Evolutionary conservation across 805 yeast species (phyloP).

Genomic region (Sungouiella blattae): DNA sequence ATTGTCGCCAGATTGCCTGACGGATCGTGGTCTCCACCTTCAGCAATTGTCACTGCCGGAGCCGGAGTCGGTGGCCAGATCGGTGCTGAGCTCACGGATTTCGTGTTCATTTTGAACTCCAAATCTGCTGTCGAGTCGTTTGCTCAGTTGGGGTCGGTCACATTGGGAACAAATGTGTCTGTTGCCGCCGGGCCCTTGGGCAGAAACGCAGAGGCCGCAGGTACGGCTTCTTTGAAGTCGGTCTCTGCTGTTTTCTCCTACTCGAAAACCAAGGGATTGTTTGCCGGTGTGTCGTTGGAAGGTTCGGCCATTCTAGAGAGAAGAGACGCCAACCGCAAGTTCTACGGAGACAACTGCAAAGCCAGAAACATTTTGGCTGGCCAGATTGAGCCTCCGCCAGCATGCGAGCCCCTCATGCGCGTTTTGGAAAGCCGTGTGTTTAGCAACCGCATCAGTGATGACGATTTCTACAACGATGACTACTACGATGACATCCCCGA

Average conservation of each 20-base stretch:
- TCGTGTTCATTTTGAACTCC: constrained; percentile 86
- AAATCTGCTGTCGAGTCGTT: constrained; percentile 88
- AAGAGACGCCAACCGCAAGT: constrained; percentile 94
- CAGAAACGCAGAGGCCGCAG: constrained; percentile 96
- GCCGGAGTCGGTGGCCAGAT: constrained; percentile 99
- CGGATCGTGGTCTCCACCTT: constrained; percentile 97
- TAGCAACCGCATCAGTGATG: constrained; percentile 47
- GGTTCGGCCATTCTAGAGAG: constrained; percentile 97
- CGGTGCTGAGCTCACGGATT: constrained; percentile 95
- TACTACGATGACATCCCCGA: constrained; percentile 71
- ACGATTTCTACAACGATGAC: constrained; percentile 58
- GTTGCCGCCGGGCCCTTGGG: constrained; percentile 98
- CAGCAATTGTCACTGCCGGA: constrained; percentile 93
- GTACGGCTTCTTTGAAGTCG: constrained; percentile 80
- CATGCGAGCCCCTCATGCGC: constrained; percentile 81
- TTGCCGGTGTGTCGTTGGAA: constrained; percentile 96
- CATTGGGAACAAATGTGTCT: constrained; percentile 91
- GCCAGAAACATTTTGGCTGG: constrained; percentile 86
- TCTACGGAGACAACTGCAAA: constrained; percentile 84
- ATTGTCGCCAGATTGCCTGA: constrained; percentile 92
- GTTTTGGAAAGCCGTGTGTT: constrained; percentile 85
- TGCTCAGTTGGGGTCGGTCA: constrained; percentile 90
- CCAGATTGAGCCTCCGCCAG: constrained; percentile 88
- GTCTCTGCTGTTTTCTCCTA: constrained; percentile 92
- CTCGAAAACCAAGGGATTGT: constrained; percentile 93